Evolutionary conservation across 352 stramenopile species (phyloP), one percentile per base, ranked within the genome.

Genomic region (Globisporangium okanoganense): DNA sequence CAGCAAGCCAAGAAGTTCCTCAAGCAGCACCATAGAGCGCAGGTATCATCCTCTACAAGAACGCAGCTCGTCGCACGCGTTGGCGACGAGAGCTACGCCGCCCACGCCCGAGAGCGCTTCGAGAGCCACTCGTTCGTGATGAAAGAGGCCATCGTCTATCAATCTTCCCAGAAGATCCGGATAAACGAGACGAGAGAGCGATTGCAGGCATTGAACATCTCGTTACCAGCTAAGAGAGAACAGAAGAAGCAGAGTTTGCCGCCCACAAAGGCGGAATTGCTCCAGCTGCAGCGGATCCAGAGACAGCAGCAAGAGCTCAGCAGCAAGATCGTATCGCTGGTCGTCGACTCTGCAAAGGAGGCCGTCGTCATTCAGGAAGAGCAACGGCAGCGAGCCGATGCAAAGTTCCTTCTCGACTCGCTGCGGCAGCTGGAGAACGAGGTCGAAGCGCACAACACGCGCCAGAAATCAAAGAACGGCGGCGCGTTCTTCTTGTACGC

Each of bases 401-500:
- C 49, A 20, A 53, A 38, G 8, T 25, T 33, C 13, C 40, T 54
- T 14, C 22, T 59, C 36, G 47, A 48, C 12, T 59, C 55, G 16
- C 47, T 62, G 4, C 55, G 38, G 20, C 27, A 47, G 16, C 48
- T 68, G 7, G 56, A 59, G n/a, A 16, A 38, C 6, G 27, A 58
- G 5, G 62, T 62, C 24, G 51, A 63, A 20, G 56, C 49, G n/a
- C 55, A 54, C 47, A 41, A 36, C 27, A 27, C 41, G 38, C 55
- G 56, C 22, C 36, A 67, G 52, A 20, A 43, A 48, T 22, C 57
- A 5, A 36, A 33, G 22, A 56, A 43, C 47, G 51, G 61, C 10
- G 56, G 53, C n/a, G 60, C 60, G 9, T 44, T 79, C 35, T 49
- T 79, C 36, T 78, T 84, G 52, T 84, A 81, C 44, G 27, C 62